Base-by-base conservation (phyloP, 805 yeast species). In the Metschnikowia baotianmanensis region DNA sequence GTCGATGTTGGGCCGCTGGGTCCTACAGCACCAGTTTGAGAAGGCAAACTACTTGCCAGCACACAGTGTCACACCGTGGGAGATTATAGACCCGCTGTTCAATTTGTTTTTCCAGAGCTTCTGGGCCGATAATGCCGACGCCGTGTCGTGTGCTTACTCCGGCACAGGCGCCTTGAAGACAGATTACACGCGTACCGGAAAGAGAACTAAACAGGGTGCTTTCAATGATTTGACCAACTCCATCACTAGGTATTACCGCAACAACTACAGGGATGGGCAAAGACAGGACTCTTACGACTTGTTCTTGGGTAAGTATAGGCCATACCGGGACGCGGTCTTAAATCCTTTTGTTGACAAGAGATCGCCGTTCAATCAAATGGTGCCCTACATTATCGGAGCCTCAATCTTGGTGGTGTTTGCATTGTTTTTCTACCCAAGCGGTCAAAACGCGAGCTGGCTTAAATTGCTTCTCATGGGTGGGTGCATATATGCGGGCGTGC, bases 51-150 rank as follows among this genome's bases (percentile, higher is more conserved):
- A 86, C 23, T 61, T 85, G 25, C 48, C 69, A 5, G 53, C 57
- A 12, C 73, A 69, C 26, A 61, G 66, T 13, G 45, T 47, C 4
- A 50, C 59, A 12, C 67, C 75, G 17, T 86, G 95, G 90, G 85
- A 83, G 52, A 51, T 59, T 30, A 48, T 61, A 21, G 93, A 85
- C 53, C 70, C 74, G 1, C 43, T 60, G 18, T 80, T 93, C 57
- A 74, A 84, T 56, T 69, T 73, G 31, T 66, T 79, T 37, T 91
- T 90, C 72, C 89, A 89, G 63, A 83, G 80, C 58, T 74, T 86
- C 45, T 91, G 99, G 99, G 98, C 98, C 9, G 99, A 91, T 62
- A 93, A 93, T 63, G 99, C 98, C 4, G 96, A 91, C 65, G 89
- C 84, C 16, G 96, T 91, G 17, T 83, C 95, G 38, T 72, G 75